Percentiles rank a stretch among this genome's conserved stretches.
phyloP scores from a whole-genome alignment of 2,329 filamentous ascomycete genomes.

The Talaromyces sp. region DNA sequence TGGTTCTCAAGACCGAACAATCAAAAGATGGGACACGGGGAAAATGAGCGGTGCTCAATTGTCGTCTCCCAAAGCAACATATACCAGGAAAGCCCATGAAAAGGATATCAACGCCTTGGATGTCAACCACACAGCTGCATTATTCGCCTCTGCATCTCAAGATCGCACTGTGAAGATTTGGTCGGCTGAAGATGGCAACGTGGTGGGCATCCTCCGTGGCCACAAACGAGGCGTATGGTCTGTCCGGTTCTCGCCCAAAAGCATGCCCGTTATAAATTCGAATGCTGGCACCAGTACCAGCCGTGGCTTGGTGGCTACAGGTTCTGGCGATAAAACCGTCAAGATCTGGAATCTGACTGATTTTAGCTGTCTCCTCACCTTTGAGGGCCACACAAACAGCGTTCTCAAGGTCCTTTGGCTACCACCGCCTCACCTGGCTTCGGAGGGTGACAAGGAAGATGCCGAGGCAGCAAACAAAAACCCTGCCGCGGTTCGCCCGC shows the following conservation, averaged over 20 bases:
- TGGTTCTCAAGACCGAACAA: slow-evolving; percentile 89
- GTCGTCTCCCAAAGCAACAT: slow-evolving; percentile 55
- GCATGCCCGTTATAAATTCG: slow-evolving; percentile 70
- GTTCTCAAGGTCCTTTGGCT: slow-evolving; percentile 93
- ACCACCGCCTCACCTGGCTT: slow-evolving; percentile 41
- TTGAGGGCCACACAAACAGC: slow-evolving; percentile 94
- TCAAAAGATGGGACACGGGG: slow-evolving; percentile 88
- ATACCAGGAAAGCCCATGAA: slow-evolving; percentile 92
- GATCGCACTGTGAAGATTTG: slow-evolving; percentile 97
- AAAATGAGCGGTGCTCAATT: slow-evolving; percentile 49
- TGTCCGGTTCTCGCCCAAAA: slow-evolving; percentile 78
- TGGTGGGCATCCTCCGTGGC: slow-evolving; percentile 83
- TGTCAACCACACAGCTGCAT: slow-evolving; percentile 64
- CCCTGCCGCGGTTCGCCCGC: slow-evolving; percentile 27
- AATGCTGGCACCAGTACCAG: slow-evolving; percentile 64
- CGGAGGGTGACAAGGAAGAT: slow-evolving; percentile 29
- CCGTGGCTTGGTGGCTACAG: slow-evolving; percentile 80
- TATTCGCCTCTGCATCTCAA: slow-evolving; percentile 95
- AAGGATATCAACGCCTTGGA: slow-evolving; percentile 98
- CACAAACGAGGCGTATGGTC: slow-evolving; percentile 96
- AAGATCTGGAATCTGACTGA: slow-evolving; percentile 91
- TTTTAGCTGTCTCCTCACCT: slow-evolving; percentile 87
- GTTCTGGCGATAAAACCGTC: slow-evolving; percentile 91
- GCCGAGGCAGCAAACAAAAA: slow-evolving; percentile 24
- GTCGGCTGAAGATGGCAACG: slow-evolving; percentile 83